Percentiles rank a stretch among this genome's conserved stretches.
Conservation (phyloP, 225 moss, liverwort and hornwort species). For the Marchantia paleacea region DNA sequence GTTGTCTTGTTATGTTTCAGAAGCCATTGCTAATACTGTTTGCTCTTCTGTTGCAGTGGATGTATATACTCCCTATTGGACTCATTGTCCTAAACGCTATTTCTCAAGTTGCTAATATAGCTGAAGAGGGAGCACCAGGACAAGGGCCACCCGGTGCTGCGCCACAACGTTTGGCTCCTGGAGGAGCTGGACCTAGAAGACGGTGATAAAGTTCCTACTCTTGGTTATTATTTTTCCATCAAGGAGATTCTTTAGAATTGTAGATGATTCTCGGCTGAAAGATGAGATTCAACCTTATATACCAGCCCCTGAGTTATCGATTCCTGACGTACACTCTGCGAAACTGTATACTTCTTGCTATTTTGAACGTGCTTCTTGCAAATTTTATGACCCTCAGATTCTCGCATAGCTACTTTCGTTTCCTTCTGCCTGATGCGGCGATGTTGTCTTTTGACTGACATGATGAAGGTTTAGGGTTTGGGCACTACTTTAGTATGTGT, state of each 20-base stretch:
- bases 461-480: too few relatives aligned
- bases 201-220: constrained; percentile 22
- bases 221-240: not conserved
- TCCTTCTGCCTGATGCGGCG: not conserved
- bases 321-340: not conserved
- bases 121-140: constrained; percentile 76
- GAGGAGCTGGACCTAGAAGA: constrained; percentile 36
- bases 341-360: not conserved
- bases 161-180: constrained; percentile 34
- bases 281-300: not conserved
- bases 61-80: constrained; percentile 87
- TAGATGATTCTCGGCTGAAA: not conserved
- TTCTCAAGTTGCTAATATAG: constrained; percentile 70
- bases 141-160: constrained; percentile 55
- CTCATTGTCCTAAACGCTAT: constrained; percentile 76
- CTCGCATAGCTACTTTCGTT: not conserved
- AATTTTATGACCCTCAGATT: not conserved
- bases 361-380: not conserved
- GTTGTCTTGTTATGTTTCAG: not conserved
- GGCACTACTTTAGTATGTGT: not conserved
- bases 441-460: not conserved
- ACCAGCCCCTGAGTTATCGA: not conserved
- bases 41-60: constrained; percentile 61
- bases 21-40: not conserved
- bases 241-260: too few relatives aligned